Percentiles rank a stretch among this genome's conserved stretches.
Evolutionary conservation across 495 filamentous ascomycete genomes (phyloP).

Genomic region (Parathielavia appendiculata): DNA sequence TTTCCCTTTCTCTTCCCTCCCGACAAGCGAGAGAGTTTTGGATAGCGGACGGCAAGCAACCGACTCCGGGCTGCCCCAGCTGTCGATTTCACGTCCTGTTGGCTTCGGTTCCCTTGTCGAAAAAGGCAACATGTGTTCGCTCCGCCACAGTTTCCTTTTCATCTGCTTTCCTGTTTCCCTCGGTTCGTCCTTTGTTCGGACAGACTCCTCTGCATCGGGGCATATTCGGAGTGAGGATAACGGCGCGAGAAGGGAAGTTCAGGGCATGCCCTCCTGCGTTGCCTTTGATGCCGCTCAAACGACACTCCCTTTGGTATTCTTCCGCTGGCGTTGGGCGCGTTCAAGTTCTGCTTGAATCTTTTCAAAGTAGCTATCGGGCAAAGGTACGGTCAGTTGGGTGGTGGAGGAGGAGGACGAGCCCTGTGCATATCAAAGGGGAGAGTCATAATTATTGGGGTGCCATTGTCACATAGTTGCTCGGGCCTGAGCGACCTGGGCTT

Average conservation of each 20-base stretch:
- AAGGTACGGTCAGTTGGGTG: not conserved
- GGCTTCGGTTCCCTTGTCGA: not conserved
- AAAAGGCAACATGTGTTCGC: not conserved
- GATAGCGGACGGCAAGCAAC: slow-evolving; percentile 3
- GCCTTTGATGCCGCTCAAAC: not conserved
- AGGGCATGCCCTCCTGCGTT: not conserved
- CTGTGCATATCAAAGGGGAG: slow-evolving; percentile 8
- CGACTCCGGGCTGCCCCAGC: not conserved
- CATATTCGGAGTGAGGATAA: not conserved
- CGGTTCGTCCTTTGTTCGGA: not conserved
- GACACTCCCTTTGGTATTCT: not conserved
- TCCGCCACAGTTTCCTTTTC: not conserved
- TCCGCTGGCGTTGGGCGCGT: not conserved
- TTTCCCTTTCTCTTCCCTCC: not conserved
- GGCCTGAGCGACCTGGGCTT: no score
- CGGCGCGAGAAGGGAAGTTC: not conserved
- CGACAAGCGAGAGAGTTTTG: slow-evolving; percentile 1
- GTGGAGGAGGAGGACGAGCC: not conserved
- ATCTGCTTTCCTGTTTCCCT: not conserved
- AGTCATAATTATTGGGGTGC: slow-evolving; percentile 4
- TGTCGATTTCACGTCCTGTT: not conserved
- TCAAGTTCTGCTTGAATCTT: not conserved
- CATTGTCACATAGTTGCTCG: no score
- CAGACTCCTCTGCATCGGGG: slow-evolving; percentile 7
- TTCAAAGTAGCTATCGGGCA: not conserved